These are phyloP conservation scores for Cryptosporidium bovis DNA, from an alignment of 169 alveolate genomes.

Conservation along the genomic window DNA sequence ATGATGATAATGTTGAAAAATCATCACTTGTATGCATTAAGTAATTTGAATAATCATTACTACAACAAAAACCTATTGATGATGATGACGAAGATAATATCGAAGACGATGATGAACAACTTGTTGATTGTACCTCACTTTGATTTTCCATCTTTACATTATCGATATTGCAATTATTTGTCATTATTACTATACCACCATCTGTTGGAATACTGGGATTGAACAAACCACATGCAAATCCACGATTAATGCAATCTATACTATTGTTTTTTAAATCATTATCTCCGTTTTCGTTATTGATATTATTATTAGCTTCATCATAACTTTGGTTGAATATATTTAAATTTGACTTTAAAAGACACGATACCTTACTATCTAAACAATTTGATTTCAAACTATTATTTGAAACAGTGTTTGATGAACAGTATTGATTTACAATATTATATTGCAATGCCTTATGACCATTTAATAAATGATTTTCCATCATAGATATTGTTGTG, in stretches of 20 bases:
- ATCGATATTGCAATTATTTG: too few relatives aligned
- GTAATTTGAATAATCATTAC: neutral
- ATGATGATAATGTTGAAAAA: too few relatives aligned
- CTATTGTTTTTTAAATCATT: too few relatives aligned
- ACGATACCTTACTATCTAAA: neutral
- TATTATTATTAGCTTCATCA: conserved; percentile 7
- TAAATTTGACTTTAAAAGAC: neutral
- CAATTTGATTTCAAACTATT: conserved; percentile 3
- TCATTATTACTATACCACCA: conserved; percentile 32
- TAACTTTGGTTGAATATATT: conserved; percentile 13
- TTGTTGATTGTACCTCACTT: neutral
- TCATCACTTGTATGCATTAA: neutral
- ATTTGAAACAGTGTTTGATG: too few relatives aligned
- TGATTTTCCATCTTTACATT: neutral
- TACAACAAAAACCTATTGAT: neutral
- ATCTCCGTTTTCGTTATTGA: too few relatives aligned
- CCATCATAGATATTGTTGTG: too few relatives aligned
- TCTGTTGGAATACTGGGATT: conserved; percentile 73
- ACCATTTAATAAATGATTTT: too few relatives aligned
- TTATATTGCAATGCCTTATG: too few relatives aligned
- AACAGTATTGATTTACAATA: too few relatives aligned
- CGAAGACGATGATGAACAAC: too few relatives aligned
- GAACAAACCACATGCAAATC: conserved; percentile 71
- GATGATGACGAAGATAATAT: too few relatives aligned
- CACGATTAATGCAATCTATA: conserved; percentile 16